phyloP scores from a whole-genome alignment of 2,329 filamentous ascomycete species.

The Fusarium algeriense region DNA sequence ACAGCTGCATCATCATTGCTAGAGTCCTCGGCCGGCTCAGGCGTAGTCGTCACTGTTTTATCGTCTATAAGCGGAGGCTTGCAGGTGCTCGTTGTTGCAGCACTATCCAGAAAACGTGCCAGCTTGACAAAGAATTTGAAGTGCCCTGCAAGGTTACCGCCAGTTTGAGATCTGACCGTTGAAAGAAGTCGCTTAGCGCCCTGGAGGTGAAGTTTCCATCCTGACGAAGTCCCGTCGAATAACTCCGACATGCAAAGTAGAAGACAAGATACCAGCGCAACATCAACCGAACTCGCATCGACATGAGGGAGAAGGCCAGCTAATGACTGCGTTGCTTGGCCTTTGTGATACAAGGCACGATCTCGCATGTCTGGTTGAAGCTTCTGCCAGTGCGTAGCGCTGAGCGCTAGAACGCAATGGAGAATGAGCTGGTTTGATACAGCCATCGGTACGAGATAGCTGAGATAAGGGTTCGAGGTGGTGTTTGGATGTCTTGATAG shows the following conservation, averaged over 20 bases:
- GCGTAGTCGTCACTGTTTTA: background rate
- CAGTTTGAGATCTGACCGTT: background rate
- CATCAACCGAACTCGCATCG: background rate
- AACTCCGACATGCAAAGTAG: constrained; percentile 10
- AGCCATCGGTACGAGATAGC: constrained; percentile 8
- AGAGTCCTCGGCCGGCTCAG: background rate
- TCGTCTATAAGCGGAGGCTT: constrained; percentile 10
- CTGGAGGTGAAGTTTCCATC: background rate
- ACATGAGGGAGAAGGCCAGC: background rate
- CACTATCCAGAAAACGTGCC: constrained; percentile 2
- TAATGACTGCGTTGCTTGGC: background rate
- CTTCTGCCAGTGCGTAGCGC: constrained; percentile 15
- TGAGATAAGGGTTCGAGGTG: constrained; percentile 1
- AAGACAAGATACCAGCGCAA: background rate
- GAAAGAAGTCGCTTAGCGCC: constrained; percentile 9
- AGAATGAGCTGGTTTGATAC: background rate
- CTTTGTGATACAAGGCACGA: constrained; percentile 1
- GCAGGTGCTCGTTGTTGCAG: constrained; percentile 3
- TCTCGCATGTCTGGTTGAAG: constrained; percentile 15
- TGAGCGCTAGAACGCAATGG: constrained; percentile 2
- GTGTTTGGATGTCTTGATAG: constrained; percentile 7
- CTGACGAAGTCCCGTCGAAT: constrained; percentile 5
- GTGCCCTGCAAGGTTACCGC: background rate
- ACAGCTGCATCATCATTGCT: background rate
- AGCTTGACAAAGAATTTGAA: constrained; percentile 10